Evolutionary conservation across 106 monocot species (phyloP), one percentile per base, ranked within the genome.

Genomic region (Phalaenopsis aphrodite): DNA sequence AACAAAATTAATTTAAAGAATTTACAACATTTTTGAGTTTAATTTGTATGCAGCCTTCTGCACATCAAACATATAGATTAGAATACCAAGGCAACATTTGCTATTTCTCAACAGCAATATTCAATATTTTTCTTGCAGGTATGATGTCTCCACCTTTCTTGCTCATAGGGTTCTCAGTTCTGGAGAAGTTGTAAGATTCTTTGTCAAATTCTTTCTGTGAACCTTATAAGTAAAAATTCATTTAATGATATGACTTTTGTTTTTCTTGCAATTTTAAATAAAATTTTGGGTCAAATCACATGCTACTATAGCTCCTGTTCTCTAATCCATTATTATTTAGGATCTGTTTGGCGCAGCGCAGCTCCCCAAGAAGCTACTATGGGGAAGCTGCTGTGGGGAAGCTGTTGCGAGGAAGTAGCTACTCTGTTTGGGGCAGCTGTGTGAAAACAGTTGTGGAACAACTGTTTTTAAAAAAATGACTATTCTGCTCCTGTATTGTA

Each of bases 71-170:
- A 69, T 38, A 61, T 61, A n/a, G 61, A 61, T 61, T 17, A n/a
- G 15, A 38, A 38, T 30, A 38, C 69, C 39, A 38, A 39, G 12
- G 1, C 38, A 39, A 39, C 38, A 36, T 38, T 15, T 38, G 38
- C 14, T 38, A 38, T 41, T 69, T 69, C 38, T 69, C 1, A 38
- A 12, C 23, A 10, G 38, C 36, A 38, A 12, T 69, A 39, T 69
- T 69, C 0, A 66, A 72, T 72, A 39, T 42, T 74, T 45, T 5
- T 19, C 38, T 69, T 88, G 82, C 86, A 91, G 91, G 91, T 91
- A 91, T 81, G 91, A 91, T 74, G 86, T 91, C 41, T 82, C 78
- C 61, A 78, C 64, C 18, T 91, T 91, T 78, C 74, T 91, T 76
- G 72, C 86, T 3, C 80, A 88, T 41, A 84, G 88, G 79, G 65